A percentile compares a stretch with the other conserved stretches of the same genome.
phyloP scores from a whole-genome alignment of 1,284 basidiomycete species.

The Moniliella sp. region DNA sequence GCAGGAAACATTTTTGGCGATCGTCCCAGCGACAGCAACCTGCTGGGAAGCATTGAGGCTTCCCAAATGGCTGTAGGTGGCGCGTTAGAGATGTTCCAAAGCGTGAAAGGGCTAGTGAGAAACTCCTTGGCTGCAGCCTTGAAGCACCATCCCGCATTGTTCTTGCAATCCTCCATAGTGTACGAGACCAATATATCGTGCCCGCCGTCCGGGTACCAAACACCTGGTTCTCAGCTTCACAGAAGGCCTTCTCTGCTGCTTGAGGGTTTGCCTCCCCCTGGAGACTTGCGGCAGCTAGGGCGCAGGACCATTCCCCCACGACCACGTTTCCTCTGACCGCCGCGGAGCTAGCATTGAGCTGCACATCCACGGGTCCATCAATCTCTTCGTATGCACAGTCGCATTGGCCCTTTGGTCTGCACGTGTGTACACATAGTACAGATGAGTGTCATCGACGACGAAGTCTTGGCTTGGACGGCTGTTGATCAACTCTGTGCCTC shows the following conservation, averaged over 20 bases:
- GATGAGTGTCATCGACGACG: slow-evolving; percentile 54
- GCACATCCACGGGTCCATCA: slow-evolving; percentile 5
- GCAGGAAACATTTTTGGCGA: too few species aligned
- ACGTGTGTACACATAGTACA: slow-evolving; percentile 42
- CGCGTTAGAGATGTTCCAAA: slow-evolving; percentile 12
- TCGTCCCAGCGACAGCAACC: too few species aligned
- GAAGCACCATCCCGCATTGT: slow-evolving; percentile 32
- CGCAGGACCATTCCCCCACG: slow-evolving; percentile 39
- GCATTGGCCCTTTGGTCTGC: slow-evolving; percentile 14
- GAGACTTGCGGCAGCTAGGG: slow-evolving; percentile 44
- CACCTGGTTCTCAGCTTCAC: slow-evolving; percentile 44
- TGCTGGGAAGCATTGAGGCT: too few species aligned
- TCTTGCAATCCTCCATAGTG: slow-evolving; percentile 33
- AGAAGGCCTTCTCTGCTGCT: slow-evolving; percentile 42
- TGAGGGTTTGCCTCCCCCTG: slow-evolving; percentile 38
- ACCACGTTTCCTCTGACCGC: slow-evolving; percentile 43
- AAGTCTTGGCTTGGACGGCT: slow-evolving; percentile 48
- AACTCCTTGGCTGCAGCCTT: slow-evolving; percentile 11
- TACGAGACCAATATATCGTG: slow-evolving; percentile 55
- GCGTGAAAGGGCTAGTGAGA: slow-evolving; percentile 13
- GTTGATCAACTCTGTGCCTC: slow-evolving; percentile 43
- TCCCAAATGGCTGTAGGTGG: too few species aligned
- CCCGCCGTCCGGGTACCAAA: slow-evolving; percentile 47
- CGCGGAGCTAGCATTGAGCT: slow-evolving; percentile 8
- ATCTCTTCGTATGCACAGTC: slow-evolving; percentile 20